These are phyloP conservation scores for Amanita rimosa DNA, from an alignment of 768 basidiomycete genomes.

Conservation along the genomic window DNA sequence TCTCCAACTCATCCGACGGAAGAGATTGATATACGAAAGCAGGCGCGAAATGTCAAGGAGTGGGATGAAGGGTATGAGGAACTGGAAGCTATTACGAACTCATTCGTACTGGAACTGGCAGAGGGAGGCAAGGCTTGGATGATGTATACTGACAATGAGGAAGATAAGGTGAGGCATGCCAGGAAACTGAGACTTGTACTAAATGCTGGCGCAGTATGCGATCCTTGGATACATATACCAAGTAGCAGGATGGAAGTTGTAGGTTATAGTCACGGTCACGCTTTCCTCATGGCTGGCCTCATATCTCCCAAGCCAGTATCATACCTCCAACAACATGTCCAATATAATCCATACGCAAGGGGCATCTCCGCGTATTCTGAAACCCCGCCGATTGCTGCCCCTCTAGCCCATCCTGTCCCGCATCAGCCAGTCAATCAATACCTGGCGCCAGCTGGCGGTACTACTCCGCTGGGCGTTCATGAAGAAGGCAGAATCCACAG, in stretches of 20 bases:
- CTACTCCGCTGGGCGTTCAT: conserved; percentile 26
- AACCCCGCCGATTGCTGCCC: conserved; percentile 47
- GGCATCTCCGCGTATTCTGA: conserved; percentile 46
- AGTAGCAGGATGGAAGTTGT: conserved; percentile 22
- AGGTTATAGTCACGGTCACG: conserved; percentile 6
- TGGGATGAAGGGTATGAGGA: conserved; percentile 63
- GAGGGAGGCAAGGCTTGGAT: conserved; percentile 39
- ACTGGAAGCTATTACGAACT: conserved; percentile 50
- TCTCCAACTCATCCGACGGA: conserved; percentile 27
- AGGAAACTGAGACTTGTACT: background rate
- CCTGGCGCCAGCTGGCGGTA: conserved; percentile 19
- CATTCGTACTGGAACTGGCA: conserved; percentile 55
- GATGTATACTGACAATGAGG: conserved; percentile 50
- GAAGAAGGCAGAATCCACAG: conserved; percentile 74
- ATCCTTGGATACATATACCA: conserved; percentile 35
- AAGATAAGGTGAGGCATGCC: conserved; percentile 38
- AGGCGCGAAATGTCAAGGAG: conserved; percentile 37
- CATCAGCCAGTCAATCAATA: conserved; percentile 34
- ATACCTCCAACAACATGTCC: conserved; percentile 50
- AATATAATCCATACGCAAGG: conserved; percentile 49
- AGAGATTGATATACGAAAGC: conserved; percentile 34
- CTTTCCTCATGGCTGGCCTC: conserved; percentile 44
- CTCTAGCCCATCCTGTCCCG: conserved; percentile 45
- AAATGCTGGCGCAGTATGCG: conserved; percentile 22
- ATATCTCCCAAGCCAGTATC: conserved; percentile 52